Conservation (phyloP, 257 asterid genomes). For the Solanum tarijense region DNA sequence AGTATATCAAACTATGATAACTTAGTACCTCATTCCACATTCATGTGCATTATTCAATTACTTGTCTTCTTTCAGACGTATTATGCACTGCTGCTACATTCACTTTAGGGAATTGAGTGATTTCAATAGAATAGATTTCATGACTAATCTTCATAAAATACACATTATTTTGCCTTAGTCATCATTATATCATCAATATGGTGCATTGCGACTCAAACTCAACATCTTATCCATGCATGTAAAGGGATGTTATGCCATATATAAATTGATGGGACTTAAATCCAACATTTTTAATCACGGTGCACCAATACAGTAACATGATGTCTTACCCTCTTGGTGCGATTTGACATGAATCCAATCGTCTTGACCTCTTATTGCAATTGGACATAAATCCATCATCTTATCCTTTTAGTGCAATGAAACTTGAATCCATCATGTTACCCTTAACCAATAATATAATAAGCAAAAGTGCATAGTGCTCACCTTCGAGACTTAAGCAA, state of each 20-base stretch:
- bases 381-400: neutral
- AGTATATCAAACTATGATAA: too few species aligned
- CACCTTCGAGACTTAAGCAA: neutral
- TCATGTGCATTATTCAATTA: neutral
- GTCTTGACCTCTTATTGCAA: neutral
- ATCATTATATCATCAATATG: neutral
- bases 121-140: too few species aligned
- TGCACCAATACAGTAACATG: neutral
- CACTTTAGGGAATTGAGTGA: neutral
- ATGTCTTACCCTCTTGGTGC: neutral
- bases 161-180: neutral
- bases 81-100: fast-evolving
- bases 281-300: neutral
- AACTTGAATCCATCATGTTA: too few species aligned
- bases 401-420: neutral
- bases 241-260: too few species aligned
- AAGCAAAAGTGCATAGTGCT: neutral
- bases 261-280: too few species aligned
- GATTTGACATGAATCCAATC: too few species aligned
- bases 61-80: too few species aligned
- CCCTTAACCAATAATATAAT: neutral
- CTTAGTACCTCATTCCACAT: neutral
- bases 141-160: neutral
- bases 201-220: fast-evolving
- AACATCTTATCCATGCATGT: neutral